Conservation (phyloP, 2,329 filamentous ascomycete species). For the Colletotrichum camelliae region DNA sequence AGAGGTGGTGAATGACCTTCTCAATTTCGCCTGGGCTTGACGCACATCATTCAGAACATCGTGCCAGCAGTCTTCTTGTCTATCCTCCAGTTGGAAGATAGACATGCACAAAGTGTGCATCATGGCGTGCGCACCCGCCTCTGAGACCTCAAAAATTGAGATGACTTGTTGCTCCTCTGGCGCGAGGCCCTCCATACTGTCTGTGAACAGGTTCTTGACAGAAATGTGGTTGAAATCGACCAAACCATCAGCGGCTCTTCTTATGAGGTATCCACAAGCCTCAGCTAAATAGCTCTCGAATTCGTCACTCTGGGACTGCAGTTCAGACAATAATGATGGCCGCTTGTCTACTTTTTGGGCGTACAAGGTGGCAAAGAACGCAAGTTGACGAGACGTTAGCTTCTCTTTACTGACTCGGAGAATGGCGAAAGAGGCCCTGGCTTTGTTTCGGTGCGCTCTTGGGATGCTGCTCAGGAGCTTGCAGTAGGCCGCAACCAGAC, state of each 20-base stretch:
- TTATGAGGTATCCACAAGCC: neutral
- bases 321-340: accelerated
- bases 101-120: neutral
- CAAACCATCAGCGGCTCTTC: accelerated
- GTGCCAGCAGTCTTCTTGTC: accelerated
- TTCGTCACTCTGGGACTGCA: accelerated
- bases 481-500: neutral
- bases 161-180: neutral
- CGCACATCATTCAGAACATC: accelerated
- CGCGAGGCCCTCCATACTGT: accelerated
- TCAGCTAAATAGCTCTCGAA: accelerated
- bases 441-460: neutral
- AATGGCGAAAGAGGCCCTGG: accelerated
- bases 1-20: too few relatives aligned
- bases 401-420: neutral
- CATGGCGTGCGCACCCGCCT: neutral
- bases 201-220: accelerated
- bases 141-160: neutral
- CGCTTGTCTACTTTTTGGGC: accelerated
- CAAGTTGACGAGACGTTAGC: neutral
- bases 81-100: neutral
- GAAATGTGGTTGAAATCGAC: accelerated
- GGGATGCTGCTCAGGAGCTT: accelerated
- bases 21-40: neutral
- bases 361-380: neutral